Evolutionary conservation across 1,139 yeast genomes (phyloP), one percentile per base, ranked within the genome.

Genomic region (Yamadazyma friedrichii): DNA sequence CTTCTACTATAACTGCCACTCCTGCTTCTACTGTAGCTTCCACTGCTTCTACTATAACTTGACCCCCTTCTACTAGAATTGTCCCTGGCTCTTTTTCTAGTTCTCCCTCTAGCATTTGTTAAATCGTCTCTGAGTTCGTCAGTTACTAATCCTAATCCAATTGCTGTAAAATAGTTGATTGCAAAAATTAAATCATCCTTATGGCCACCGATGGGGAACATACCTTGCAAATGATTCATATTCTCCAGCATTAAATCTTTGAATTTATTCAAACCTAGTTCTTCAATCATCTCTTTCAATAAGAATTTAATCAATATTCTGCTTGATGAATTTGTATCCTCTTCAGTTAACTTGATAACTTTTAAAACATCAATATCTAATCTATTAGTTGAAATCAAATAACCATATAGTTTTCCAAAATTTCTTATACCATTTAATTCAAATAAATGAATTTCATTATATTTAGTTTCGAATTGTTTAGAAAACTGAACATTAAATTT

Each of bases 81-180:
- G 1, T 9, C 15, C 13, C 34, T 15, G 39, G 40, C 33, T 35
- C 29, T 16, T 36, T 44, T 28, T 28, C 41, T 38, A 2, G 37
- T 38, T 31, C 56, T 44, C 32, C 53, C 54, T 47, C 58, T 48
- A 1, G 52, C 58, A 44, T 51, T 56, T 34, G 60, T 55, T 45
- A 87, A 64, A 11, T 67, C 71, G 9, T 67, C 73, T 62, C 98
- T 76, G 95, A 89, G 85, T 9, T 67, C 76, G 37, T 88, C 96
- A 0, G 98, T 91, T 44, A 93, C 58, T 2, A 76, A 74, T 37
- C 98, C 98, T 41, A 91, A 61, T 0, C 95, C 95, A 50, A 93
- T 88, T 1, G 97, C 96, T 0, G 98, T 91, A 62, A 91, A 93
- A 58, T 76, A 93, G 56, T 93, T 93, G 57, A 91, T 88, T 2